Evolutionary conservation across 805 yeast species (phyloP).

Genomic region (Debaryomyces prosopidis): DNA sequence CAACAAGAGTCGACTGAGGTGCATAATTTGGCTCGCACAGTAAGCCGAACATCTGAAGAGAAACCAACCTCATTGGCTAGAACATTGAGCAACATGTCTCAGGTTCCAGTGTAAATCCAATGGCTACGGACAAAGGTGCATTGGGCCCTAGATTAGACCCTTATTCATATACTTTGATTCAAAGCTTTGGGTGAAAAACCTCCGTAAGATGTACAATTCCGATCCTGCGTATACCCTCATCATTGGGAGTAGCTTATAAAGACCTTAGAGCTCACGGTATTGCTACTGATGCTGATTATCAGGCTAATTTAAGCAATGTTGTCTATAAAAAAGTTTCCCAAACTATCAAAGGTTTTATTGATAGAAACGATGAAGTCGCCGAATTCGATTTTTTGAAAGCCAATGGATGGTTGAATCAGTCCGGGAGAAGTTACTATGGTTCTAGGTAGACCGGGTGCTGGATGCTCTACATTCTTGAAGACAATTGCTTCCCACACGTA

Average conservation of each 20-base stretch:
- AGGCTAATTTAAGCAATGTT: conserved; percentile 49
- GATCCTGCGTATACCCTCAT: conserved; percentile 60
- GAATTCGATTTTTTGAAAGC: conserved; percentile 55
- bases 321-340: conserved; percentile 3
- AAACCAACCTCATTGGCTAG: not conserved
- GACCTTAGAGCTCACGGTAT: conserved; percentile 54
- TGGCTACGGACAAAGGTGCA: conserved; percentile 7
- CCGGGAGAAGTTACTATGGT: conserved; percentile 73
- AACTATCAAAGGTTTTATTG: not conserved
- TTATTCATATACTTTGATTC: conserved; percentile 49
- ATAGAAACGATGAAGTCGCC: conserved; percentile 3
- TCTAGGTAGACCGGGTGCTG: conserved; percentile 82
- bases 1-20: not conserved
- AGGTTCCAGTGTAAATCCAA: conserved; percentile 3
- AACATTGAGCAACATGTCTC: not conserved
- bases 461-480: conserved; percentile 68
- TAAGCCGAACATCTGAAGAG: not conserved
- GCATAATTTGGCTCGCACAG: not conserved
- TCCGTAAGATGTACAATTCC: conserved; percentile 46
- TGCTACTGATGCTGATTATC: conserved; percentile 52
- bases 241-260: conserved; percentile 55
- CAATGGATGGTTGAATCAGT: conserved; percentile 62
- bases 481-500: conserved; percentile 64
- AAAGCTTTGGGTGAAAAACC: conserved; percentile 61
- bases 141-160: conserved; percentile 53